phyloP scores from a whole-genome alignment of 192 early-diverging fungal species.

The Coemansia sp. region DNA sequence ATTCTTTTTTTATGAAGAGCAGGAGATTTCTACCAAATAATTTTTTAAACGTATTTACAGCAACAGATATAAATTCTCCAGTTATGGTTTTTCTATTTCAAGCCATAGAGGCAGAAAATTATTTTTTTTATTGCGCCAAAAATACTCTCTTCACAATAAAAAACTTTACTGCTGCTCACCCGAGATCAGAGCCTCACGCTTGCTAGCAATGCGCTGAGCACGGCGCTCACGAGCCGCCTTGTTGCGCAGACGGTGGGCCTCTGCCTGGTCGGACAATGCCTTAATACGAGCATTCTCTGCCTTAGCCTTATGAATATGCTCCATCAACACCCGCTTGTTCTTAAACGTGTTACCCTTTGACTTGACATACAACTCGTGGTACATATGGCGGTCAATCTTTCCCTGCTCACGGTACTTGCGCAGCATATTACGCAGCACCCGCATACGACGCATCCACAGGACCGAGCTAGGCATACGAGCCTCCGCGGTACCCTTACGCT shows the following conservation, averaged over 20 bases:
- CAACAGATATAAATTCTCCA: too few relatives aligned
- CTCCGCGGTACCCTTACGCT: slow-evolving; percentile 92
- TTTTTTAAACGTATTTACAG: too few relatives aligned
- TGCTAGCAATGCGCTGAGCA: slow-evolving; percentile 77
- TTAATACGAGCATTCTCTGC: slow-evolving; percentile 94
- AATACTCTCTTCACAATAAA: neutral
- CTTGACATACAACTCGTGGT: slow-evolving; percentile 96
- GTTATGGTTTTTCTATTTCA: too few relatives aligned
- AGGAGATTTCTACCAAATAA: too few relatives aligned
- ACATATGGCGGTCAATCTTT: slow-evolving; percentile 98
- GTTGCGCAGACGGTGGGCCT: slow-evolving; percentile 94
- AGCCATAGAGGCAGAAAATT: too few relatives aligned
- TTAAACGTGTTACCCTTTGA: slow-evolving; percentile 99
- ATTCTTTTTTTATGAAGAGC: too few relatives aligned
- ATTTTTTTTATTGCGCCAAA: too few relatives aligned
- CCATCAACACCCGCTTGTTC: slow-evolving; percentile 99
- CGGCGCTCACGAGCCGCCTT: slow-evolving; percentile 95
- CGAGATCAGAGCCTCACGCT: slow-evolving; percentile 76
- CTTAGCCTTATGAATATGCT: slow-evolving; percentile 99
- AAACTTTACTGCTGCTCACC: slow-evolving; percentile 31
- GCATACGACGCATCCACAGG: slow-evolving; percentile 98
- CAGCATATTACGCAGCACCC: slow-evolving; percentile 91
- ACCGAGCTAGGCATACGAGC: slow-evolving; percentile 94
- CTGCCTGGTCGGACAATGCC: slow-evolving; percentile 92
- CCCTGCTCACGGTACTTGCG: slow-evolving; percentile 96